A percentile compares a stretch with the other conserved stretches of the same genome.
phyloP scores from a whole-genome alignment of 192 early-diverging fungal species.

The Umbelopsis sp. region DNA sequence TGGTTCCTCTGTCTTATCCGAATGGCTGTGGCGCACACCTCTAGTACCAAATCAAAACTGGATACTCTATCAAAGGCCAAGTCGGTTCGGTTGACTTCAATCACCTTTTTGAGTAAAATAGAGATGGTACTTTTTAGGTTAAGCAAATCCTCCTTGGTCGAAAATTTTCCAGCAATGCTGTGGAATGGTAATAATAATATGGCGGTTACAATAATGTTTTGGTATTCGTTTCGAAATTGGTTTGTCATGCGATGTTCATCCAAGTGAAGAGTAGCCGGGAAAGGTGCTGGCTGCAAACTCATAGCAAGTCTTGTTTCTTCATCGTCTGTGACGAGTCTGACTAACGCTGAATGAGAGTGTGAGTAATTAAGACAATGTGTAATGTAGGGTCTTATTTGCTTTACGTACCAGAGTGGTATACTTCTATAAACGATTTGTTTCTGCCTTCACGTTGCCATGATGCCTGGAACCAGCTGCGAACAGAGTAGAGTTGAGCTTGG shows the following conservation, averaged over 20 bases:
- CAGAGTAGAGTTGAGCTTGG: conserved; percentile 30
- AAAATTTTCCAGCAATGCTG: conserved; percentile 39
- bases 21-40: conserved; percentile 23
- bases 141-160: conserved; percentile 40
- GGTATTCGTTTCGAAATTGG: conserved; percentile 48
- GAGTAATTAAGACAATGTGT: neutral
- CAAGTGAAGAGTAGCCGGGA: conserved; percentile 38
- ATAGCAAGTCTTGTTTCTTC: conserved; percentile 8
- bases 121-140: conserved; percentile 43
- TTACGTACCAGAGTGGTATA: conserved; percentile 21
- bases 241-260: conserved; percentile 43
- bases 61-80: conserved; percentile 4
- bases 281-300: neutral
- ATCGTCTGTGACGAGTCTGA: conserved; percentile 24
- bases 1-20: neutral
- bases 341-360: neutral
- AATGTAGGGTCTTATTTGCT: neutral
- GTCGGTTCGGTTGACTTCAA: neutral
- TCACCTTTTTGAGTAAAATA: conserved; percentile 36
- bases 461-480: conserved; percentile 38
- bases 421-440: conserved; percentile 30
- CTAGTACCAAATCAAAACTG: conserved; percentile 19
- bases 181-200: conserved; percentile 45
- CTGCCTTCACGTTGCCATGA: conserved; percentile 39
- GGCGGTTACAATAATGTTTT: conserved; percentile 43